A percentile compares a stretch with the other conserved stretches of the same genome.
These are phyloP conservation scores for Triticum monococcum DNA, from an alignment of 176 grass and related monocot genomes.

Conservation along the genomic window DNA sequence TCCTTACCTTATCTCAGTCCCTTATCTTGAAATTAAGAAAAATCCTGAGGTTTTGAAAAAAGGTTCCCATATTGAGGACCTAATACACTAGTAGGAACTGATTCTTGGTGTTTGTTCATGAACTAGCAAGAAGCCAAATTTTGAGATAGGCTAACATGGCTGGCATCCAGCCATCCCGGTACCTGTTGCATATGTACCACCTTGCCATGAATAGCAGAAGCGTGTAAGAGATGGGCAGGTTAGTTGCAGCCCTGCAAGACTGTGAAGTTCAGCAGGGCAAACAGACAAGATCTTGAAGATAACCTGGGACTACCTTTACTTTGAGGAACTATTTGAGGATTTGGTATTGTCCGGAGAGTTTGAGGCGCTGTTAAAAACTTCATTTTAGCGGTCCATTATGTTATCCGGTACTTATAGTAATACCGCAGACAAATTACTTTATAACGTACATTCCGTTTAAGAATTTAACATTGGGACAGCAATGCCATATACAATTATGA, in stretches of 20 bases:
- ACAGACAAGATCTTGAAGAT: slow-evolving; percentile 16
- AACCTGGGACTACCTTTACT: background rate
- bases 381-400: background rate
- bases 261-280: background rate
- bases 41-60: background rate
- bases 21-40: background rate
- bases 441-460: background rate
- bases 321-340: background rate
- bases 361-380: background rate
- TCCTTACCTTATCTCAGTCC: background rate
- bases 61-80: background rate
- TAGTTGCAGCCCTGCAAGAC: background rate
- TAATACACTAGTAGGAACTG: background rate
- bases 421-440: background rate
- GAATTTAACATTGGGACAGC: background rate
- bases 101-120: background rate
- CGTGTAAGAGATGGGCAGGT: background rate
- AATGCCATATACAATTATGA: background rate
- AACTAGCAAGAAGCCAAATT: slow-evolving; percentile 22
- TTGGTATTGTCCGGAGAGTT: background rate
- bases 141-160: background rate
- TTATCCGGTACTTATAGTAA: background rate
- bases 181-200: background rate
- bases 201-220: background rate
- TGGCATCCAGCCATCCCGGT: background rate